Base-by-base conservation (phyloP, 169 alveolate species). In the Eimeria maxima region DNA sequence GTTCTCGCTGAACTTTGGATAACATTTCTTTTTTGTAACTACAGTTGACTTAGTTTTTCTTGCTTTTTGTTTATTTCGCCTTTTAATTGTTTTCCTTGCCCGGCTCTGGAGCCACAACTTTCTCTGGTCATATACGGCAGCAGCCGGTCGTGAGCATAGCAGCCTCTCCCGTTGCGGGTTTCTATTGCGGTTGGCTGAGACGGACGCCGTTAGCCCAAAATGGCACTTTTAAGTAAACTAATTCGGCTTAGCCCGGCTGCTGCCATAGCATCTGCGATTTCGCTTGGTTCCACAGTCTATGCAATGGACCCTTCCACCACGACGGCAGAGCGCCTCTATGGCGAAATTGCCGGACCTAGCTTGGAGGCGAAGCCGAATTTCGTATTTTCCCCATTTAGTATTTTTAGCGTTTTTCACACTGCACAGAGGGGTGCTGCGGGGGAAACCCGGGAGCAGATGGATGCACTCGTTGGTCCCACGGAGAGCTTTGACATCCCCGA, bases 341-440 rank as follows among this genome's bases (percentile, higher is more conserved):
- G 91, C 91, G 38, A 83, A 55, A 83, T 83, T 42, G 91, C 91
- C 10, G 91, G 91, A 8, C 53, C 91, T 14, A 83, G 91, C 57
- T 14, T 83, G 22, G 76, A 24, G 55, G 95, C 71, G 44, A 78
- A 93, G 24, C 84, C 73, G 45, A 93, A 93, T 81, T 93, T 93
- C 83, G 96, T 93, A 22, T 78, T 60, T 53, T 93, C 96, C 3
- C 96, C 96, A 11, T 80, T 80, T 27, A 76, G 92, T 50, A 45
- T 93, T 73, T 63, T 93, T 57, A 42, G 74, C 73, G 96, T 93
- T 60, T 93, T 93, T 45, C 84, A 71, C 18, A 55, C 88, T 14
- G 96, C 96, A 13, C 76, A 76, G 60, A 65, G 63, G 24, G 96
- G 96, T 29, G 96, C 96, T 20, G 76, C 29, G 42, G 96, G 96